A percentile compares a stretch with the other conserved stretches of the same genome.
Conservation (phyloP, 306 rosid species). For the Vigna mungo region DNA sequence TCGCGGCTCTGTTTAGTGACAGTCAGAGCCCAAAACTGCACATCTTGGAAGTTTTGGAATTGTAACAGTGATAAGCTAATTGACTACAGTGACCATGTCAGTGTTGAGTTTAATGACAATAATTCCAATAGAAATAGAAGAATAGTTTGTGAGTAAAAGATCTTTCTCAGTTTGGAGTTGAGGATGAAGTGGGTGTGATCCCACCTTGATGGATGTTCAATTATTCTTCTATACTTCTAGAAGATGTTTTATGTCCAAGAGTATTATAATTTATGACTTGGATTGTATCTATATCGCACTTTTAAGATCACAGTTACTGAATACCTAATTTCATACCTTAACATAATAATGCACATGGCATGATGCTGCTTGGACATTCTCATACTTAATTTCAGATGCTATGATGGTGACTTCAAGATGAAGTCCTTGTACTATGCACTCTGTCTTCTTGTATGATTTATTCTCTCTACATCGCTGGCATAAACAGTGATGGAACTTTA, state of each 20-base stretch:
- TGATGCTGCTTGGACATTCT: slow-evolving; percentile 40
- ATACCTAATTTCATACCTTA: slow-evolving; percentile 28
- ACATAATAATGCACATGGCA: slow-evolving; percentile 49
- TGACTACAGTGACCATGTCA: slow-evolving; percentile 3
- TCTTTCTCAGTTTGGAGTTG: slow-evolving; percentile 12
- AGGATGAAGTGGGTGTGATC: slow-evolving; percentile 16
- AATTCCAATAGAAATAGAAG: slow-evolving; percentile 25
- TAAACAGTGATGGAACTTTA: slow-evolving; percentile 1
- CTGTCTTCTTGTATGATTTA: slow-evolving; percentile 18
- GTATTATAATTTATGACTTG: slow-evolving; percentile 3
- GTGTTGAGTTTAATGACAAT: slow-evolving; percentile 24
- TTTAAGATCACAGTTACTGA: slow-evolving; percentile 29
- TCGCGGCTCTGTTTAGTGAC: neutral
- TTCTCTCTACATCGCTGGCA: slow-evolving; percentile 35
- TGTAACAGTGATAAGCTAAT: neutral
- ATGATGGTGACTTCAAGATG: slow-evolving; percentile 49
- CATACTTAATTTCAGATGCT: slow-evolving; percentile 39
- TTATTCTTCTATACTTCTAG: slow-evolving; percentile 35
- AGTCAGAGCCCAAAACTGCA: slow-evolving; percentile 12
- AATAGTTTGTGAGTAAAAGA: slow-evolving; percentile 8
- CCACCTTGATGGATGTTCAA: slow-evolving; percentile 26
- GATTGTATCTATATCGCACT: slow-evolving; percentile 33
- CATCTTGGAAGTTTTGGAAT: slow-evolving; percentile 21
- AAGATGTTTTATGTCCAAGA: slow-evolving; percentile 13
- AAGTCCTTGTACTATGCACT: slow-evolving; percentile 32